A percentile compares a stretch with the other conserved stretches of the same genome.
Conservation (phyloP, 2,329 filamentous ascomycete species). For the Epichloe gansuensis region DNA sequence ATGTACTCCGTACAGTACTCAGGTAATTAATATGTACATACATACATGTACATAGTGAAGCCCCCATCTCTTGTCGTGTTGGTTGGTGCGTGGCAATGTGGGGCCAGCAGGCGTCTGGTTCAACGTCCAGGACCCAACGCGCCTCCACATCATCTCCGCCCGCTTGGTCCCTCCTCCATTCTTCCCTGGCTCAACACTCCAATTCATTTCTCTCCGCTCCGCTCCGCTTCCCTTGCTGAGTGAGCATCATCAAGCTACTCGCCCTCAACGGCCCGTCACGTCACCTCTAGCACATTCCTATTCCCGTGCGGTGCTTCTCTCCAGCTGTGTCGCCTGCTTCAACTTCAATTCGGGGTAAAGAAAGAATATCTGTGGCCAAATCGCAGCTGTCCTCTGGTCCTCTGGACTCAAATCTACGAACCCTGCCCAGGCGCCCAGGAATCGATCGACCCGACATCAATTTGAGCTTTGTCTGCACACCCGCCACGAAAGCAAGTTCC, state of each 20-base stretch:
- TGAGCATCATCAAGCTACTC: neutral
- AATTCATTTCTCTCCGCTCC: neutral
- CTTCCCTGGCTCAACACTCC: too few relatives aligned
- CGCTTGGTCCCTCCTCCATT: neutral
- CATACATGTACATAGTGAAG: too few relatives aligned
- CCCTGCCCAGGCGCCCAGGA: neutral
- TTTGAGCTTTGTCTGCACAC: neutral
- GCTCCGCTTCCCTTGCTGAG: neutral
- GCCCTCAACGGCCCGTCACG: neutral
- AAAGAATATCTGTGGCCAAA: too few relatives aligned
- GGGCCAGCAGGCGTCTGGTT: too few relatives aligned
- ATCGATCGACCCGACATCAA: neutral
- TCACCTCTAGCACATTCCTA: neutral
- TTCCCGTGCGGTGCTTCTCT: neutral
- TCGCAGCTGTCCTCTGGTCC: neutral
- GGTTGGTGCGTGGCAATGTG: too few relatives aligned
- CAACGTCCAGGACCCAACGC: too few relatives aligned
- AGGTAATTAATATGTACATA: too few relatives aligned
- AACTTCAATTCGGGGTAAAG: neutral
- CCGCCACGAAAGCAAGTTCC: neutral
- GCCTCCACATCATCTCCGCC: neutral
- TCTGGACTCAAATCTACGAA: neutral
- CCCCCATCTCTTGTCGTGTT: too few relatives aligned
- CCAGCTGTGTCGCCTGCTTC: neutral
- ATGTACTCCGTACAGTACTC: too few relatives aligned